These are phyloP conservation scores for Scutellaria baicalensis DNA, from an alignment of 257 asterid species.

Conservation along the genomic window DNA sequence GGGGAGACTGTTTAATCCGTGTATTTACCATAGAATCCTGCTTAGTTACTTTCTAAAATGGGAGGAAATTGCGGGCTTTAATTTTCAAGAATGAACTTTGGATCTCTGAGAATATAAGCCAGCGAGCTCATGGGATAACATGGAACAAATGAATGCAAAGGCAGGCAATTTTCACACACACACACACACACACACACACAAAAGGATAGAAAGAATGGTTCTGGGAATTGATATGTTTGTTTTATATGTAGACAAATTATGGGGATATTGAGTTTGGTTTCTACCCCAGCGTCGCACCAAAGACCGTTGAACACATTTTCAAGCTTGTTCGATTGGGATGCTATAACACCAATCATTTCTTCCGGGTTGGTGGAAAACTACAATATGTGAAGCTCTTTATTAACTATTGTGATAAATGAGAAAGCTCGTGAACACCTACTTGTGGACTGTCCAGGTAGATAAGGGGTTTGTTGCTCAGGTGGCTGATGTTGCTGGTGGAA, in stretches of 20 bases:
- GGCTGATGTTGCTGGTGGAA: conserved; percentile 92
- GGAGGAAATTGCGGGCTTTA: too few relatives aligned
- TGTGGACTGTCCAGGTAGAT: conserved; percentile 57
- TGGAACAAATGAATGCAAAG: not conserved
- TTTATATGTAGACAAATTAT: conserved; percentile 48
- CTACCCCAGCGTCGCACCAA: conserved; percentile 72
- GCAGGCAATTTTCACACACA: too few relatives aligned
- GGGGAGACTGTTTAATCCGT: not conserved
- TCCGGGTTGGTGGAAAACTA: conserved; percentile 48
- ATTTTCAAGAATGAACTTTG: not conserved
- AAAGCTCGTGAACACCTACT: not conserved
- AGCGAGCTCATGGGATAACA: not conserved
- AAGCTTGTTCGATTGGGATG: conserved; percentile 88
- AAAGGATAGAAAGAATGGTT: too few relatives aligned
- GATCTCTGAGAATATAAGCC: not conserved
- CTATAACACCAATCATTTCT: conserved; percentile 90
- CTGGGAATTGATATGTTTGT: conserved; percentile 1
- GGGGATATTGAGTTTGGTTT: conserved; percentile 74
- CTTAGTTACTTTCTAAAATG: too few relatives aligned
- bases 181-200: too few relatives aligned
- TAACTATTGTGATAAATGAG: conserved; percentile 3
- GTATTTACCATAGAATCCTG: too few relatives aligned
- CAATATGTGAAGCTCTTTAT: not conserved
- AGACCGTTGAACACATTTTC: conserved; percentile 86
- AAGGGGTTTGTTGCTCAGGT: conserved; percentile 98